Conservation (phyloP, 2,329 filamentous ascomycete species). For the Aspergillus pseudonomiae region DNA sequence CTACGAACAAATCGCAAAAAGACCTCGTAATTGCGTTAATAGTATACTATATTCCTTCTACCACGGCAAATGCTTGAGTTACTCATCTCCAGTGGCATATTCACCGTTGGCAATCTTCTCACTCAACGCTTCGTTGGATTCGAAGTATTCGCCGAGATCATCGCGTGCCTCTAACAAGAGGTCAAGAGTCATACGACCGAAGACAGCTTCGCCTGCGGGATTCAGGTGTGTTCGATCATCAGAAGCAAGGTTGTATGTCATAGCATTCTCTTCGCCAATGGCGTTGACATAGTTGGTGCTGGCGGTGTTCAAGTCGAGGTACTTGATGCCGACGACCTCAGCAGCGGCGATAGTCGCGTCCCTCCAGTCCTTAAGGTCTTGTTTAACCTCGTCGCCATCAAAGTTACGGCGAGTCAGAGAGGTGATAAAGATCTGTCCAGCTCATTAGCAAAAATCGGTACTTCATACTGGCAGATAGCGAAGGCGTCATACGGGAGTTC, state of each 20-base stretch:
- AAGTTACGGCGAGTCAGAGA: slow-evolving; percentile 13
- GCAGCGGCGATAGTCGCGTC: slow-evolving; percentile 15
- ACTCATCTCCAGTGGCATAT: slow-evolving; percentile 11
- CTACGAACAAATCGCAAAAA: too few relatives aligned
- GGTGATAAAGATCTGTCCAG: slow-evolving; percentile 13
- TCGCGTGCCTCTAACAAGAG: slow-evolving; percentile 10
- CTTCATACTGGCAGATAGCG: background rate
- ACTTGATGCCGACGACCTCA: slow-evolving; percentile 9
- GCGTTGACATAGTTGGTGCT: slow-evolving; percentile 16
- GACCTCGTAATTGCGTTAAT: too few relatives aligned
- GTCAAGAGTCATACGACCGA: slow-evolving; percentile 17
- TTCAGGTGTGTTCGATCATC: slow-evolving; percentile 18
- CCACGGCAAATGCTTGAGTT: too few relatives aligned
- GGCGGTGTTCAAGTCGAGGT: slow-evolving; percentile 12
- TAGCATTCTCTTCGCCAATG: slow-evolving; percentile 14
- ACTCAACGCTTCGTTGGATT: slow-evolving; percentile 10
- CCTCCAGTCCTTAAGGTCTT: slow-evolving; percentile 13
- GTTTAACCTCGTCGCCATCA: background rate
- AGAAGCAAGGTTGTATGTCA: slow-evolving; percentile 12
- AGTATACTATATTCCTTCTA: too few relatives aligned
- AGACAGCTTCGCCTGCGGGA: slow-evolving; percentile 12
- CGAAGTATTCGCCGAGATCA: slow-evolving; percentile 10
- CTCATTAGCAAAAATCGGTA: too few relatives aligned
- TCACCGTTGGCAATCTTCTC: slow-evolving; percentile 14
- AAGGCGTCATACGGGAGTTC: slow-evolving; percentile 6